Evolutionary conservation across 768 basidiomycete genomes (phyloP).

Genomic region (Boletus tylopilopsis): DNA sequence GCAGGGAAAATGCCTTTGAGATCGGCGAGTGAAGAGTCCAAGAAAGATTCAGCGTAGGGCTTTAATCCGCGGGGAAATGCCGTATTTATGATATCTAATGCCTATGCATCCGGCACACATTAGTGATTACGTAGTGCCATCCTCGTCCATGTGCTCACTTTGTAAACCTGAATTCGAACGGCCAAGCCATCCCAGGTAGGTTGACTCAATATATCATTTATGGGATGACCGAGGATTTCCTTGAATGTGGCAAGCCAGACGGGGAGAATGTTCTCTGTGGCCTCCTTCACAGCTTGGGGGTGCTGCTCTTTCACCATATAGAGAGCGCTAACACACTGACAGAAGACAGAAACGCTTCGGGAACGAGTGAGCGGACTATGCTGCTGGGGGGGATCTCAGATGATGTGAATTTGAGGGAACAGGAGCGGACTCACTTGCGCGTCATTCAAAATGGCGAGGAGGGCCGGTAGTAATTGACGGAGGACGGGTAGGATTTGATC

Average conservation of each 20-base stretch:
- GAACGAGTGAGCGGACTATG: slow-evolving; percentile 82
- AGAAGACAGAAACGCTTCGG: slow-evolving; percentile 82
- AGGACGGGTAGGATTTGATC: slow-evolving; percentile 93
- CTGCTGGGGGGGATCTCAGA: slow-evolving; percentile 35
- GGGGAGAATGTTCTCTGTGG: slow-evolving; percentile 74
- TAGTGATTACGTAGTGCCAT: not conserved
- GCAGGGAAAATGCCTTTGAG: slow-evolving; percentile 55
- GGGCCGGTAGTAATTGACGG: slow-evolving; percentile 82
- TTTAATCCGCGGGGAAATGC: slow-evolving; percentile 77
- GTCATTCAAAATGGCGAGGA: slow-evolving; percentile 76
- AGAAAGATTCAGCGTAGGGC: slow-evolving; percentile 57
- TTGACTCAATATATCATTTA: slow-evolving; percentile 53
- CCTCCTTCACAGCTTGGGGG: slow-evolving; percentile 81
- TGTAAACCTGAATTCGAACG: slow-evolving; percentile 81
- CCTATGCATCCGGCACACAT: slow-evolving; percentile 40
- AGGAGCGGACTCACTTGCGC: slow-evolving; percentile 48
- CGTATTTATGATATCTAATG: slow-evolving; percentile 73
- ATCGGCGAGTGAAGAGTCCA: slow-evolving; percentile 56
- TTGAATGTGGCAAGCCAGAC: slow-evolving; percentile 92
- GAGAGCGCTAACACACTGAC: slow-evolving; percentile 83
- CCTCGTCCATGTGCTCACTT: slow-evolving; percentile 42
- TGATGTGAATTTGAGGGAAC: not conserved
- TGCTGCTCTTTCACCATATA: slow-evolving; percentile 96
- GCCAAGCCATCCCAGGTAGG: slow-evolving; percentile 79
- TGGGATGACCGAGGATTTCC: slow-evolving; percentile 63